Evolutionary conservation across 2,329 filamentous ascomycete species (phyloP), one percentile per base, ranked within the genome.

Genomic region (Talaromyces funiculosus): DNA sequence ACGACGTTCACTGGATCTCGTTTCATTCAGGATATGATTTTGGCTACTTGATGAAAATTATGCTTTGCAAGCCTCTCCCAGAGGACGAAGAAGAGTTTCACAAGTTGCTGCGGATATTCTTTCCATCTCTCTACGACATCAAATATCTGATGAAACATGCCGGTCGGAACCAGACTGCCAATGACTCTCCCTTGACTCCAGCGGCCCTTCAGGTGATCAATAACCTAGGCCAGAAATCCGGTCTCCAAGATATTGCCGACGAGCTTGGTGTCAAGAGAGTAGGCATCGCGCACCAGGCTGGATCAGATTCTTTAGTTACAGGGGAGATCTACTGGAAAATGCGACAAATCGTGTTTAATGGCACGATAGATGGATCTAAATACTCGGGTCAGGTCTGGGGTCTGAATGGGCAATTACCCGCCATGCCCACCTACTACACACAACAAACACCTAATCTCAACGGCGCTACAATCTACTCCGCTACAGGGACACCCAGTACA

Each of bases 11-110:
- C 73, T 99, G 94, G 94, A 90, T 99, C 65, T 96, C 91, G 3
- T 97, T 97, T 77, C 94, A 99, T 74, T 94, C 91, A 29, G 94
- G 93, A 63, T 99, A 99, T 76, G 94, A 99, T 78, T 97, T 99
- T 76, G 94, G 92, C 53, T 97, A 97, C 71, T 81, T 99, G 51
- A 92, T 95, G 71, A 99, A 99, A 78, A 86, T 97, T 61, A 87
- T 99, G 73, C 88, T 90, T 61, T 90, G 90, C 76, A 84, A 87
- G 66, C 86, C 88, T 47, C 81, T 99, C 7, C 94, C 94, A 0
- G 90, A 92, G 67, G 91, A 96, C 67, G 94, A 97, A 73, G 84
- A 87, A 54, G 88, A 94, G 64, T 99, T 97, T 73, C 90, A 95
- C 72, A 85, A 88, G 69, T 84, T 93, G 53, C 90, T 97, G 76